Conservation (phyloP, 345 rosid species). For the Lenwebbia sp. region DNA sequence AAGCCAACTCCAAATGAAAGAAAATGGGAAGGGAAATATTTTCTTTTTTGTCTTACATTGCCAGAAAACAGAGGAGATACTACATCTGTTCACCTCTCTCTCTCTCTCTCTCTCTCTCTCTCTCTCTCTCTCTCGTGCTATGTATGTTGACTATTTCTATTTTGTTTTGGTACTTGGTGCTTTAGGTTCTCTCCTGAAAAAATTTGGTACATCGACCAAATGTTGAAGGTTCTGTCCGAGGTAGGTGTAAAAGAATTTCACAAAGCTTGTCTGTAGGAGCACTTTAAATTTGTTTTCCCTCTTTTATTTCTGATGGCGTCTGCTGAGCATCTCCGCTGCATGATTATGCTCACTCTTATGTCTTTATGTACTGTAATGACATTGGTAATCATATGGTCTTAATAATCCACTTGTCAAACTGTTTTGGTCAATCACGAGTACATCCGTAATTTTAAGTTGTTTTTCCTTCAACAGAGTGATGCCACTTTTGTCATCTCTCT, state of each 20-base stretch:
- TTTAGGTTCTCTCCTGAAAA: slow-evolving; percentile 94
- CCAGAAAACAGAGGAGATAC: background rate
- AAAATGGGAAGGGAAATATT: background rate
- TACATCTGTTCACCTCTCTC: background rate
- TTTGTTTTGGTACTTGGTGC: slow-evolving; percentile 1
- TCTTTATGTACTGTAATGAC: background rate
- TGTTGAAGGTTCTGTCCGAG: slow-evolving; percentile 98
- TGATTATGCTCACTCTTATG: background rate
- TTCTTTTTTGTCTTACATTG: background rate
- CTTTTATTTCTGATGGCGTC: background rate
- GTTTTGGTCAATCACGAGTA: background rate
- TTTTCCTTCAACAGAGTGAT: background rate
- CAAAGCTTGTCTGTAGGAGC: background rate
- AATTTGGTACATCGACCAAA: slow-evolving; percentile 97
- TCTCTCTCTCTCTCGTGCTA: background rate
- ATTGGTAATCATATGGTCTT: background rate
- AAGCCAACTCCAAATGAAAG: background rate
- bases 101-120: background rate
- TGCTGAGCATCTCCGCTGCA: background rate
- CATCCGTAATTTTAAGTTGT: background rate
- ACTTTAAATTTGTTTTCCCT: background rate
- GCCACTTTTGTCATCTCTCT: background rate
- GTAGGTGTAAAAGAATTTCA: slow-evolving; percentile 24
- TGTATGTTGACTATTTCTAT: background rate
- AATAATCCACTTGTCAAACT: background rate